These are phyloP conservation scores for Moringa oleifera DNA, from an alignment of 345 rosid genomes.

Conservation along the genomic window DNA sequence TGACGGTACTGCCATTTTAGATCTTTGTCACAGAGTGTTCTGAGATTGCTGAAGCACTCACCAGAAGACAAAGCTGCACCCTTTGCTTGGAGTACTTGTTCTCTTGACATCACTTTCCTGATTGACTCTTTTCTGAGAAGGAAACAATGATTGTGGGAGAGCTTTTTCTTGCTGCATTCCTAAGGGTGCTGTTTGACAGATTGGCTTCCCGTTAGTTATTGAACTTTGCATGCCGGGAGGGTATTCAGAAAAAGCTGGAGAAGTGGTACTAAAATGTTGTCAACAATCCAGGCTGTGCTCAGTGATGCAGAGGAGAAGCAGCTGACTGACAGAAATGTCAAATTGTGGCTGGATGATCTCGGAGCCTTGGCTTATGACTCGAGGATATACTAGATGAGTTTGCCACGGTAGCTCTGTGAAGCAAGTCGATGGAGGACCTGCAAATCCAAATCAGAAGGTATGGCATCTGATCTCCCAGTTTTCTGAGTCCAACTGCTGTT, in stretches of 20 bases:
- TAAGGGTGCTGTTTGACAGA: background rate
- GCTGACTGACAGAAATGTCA: background rate
- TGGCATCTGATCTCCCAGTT: background rate
- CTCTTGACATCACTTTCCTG: too few relatives aligned
- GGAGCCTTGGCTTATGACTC: slow-evolving; percentile 15
- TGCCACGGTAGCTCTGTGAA: background rate
- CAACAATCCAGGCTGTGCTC: slow-evolving; percentile 11
- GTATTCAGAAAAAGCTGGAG: slow-evolving; percentile 1
- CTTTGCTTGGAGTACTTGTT: too few relatives aligned
- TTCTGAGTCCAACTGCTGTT: slow-evolving; percentile 4
- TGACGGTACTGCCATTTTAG: too few relatives aligned
- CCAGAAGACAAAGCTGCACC: too few relatives aligned
- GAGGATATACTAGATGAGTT: slow-evolving; percentile 30
- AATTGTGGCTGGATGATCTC: slow-evolving; percentile 16
- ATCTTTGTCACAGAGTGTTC: too few relatives aligned
- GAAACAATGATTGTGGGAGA: background rate
- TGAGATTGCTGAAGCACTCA: too few relatives aligned
- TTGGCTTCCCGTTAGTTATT: background rate
- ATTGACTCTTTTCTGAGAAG: too few relatives aligned
- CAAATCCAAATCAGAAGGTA: background rate
- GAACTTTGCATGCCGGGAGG: background rate
- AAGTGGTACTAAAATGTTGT: background rate
- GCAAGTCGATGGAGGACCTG: background rate
- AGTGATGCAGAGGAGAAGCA: slow-evolving; percentile 25
- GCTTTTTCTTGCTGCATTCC: background rate